Evolutionary conservation across 345 rosid species (phyloP).

Genomic region (Hypericum perforatum): DNA sequence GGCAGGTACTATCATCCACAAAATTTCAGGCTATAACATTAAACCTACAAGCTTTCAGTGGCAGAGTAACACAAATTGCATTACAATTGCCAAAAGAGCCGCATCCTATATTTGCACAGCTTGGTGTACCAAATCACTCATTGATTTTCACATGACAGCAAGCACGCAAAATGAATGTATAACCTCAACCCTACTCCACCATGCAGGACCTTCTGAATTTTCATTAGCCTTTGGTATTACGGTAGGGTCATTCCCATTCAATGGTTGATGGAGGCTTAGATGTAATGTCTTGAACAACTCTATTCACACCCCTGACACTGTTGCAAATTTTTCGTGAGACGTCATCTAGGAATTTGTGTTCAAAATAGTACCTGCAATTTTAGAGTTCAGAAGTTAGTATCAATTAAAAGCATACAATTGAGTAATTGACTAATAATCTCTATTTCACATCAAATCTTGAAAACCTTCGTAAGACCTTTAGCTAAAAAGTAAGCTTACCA

Average conservation of each 20-base stretch:
- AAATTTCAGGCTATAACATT: no score
- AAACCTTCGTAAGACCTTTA: no score
- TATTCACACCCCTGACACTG: slow-evolving; percentile 86
- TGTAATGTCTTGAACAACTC: slow-evolving; percentile 94
- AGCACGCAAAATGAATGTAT: slow-evolving; percentile 4
- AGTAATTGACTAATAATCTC: no score
- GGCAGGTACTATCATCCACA: no score
- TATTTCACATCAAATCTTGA: no score
- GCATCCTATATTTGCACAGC: no score
- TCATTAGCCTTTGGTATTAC: background rate
- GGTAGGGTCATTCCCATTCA: slow-evolving; percentile 69
- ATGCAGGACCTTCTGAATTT: background rate
- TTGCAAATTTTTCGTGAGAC: slow-evolving; percentile 87
- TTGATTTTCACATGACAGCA: background rate
- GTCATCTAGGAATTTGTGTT: slow-evolving; percentile 79
- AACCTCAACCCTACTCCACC: slow-evolving; percentile 6
- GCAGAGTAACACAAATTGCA: no score
- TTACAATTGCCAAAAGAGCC: no score
- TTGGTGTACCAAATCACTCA: background rate
- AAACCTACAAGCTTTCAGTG: no score
- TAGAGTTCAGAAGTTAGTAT: no score
- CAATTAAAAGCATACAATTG: no score
- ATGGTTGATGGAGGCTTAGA: slow-evolving; percentile 98
- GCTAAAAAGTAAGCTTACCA: slow-evolving; percentile 38
- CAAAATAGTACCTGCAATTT: slow-evolving; percentile 71